Percentiles rank a stretch among this genome's conserved stretches.
Conservation (phyloP, 352 stramenopile genomes). For the Pythium vanterpoolii region DNA sequence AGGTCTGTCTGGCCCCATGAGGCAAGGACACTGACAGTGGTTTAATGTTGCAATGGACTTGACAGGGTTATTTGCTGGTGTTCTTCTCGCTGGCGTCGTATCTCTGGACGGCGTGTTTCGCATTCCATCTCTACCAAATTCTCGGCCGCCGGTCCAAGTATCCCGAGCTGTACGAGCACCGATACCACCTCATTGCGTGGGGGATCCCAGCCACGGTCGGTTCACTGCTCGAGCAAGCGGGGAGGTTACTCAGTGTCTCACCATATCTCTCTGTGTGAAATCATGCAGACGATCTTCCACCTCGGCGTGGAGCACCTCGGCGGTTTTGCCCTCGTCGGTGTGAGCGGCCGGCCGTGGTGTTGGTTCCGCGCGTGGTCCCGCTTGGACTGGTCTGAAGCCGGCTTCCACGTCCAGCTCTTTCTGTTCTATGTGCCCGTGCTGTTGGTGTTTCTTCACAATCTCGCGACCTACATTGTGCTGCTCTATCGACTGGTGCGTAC, state of each 20-base stretch:
- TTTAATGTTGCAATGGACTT: neutral
- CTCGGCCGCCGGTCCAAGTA: slow-evolving; percentile 42
- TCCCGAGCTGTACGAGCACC: slow-evolving; percentile 61
- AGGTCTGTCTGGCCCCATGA: slow-evolving; percentile 25
- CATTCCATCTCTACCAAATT: slow-evolving; percentile 74
- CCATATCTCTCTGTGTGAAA: neutral
- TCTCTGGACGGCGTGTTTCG: slow-evolving; percentile 74
- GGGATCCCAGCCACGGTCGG: slow-evolving; percentile 47
- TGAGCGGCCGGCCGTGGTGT: slow-evolving; percentile 68
- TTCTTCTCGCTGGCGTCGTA: slow-evolving; percentile 70
- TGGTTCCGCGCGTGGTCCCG: slow-evolving; percentile 74
- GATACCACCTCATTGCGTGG: slow-evolving; percentile 71
- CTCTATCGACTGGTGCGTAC: slow-evolving; percentile 52
- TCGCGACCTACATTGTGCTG: slow-evolving; percentile 53
- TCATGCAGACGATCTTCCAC: slow-evolving; percentile 41
- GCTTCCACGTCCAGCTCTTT: slow-evolving; percentile 57
- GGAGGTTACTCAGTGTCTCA: neutral
- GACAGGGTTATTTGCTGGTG: slow-evolving; percentile 55
- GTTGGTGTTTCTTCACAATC: slow-evolving; percentile 55
- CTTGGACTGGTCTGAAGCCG: slow-evolving; percentile 41
- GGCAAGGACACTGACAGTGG: neutral
- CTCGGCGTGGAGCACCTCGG: slow-evolving; percentile 39
- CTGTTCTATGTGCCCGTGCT: slow-evolving; percentile 58
- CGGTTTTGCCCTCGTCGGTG: slow-evolving; percentile 50
- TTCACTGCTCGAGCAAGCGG: neutral